Conservation (phyloP, 2,329 filamentous ascomycete genomes). For the Trichoderma lentiforme region DNA sequence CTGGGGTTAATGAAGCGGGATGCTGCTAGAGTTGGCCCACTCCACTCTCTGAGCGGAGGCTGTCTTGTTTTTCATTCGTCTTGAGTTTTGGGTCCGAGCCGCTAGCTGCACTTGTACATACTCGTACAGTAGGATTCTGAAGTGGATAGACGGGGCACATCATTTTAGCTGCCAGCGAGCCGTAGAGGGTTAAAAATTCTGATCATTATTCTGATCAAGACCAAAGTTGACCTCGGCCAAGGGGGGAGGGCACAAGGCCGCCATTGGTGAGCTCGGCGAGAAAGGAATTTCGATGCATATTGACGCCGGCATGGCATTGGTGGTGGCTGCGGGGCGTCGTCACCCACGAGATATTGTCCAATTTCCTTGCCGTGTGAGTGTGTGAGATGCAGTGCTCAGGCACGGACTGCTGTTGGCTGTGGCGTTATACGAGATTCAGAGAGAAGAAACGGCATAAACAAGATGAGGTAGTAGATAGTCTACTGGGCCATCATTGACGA, state of each 20-base stretch:
- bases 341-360: constrained; percentile 6
- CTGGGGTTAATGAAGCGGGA: constrained; percentile 14
- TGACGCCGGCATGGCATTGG: constrained; percentile 1
- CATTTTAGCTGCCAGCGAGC: not conserved
- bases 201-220: no score
- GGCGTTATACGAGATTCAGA: not conserved
- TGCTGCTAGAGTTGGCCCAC: constrained; percentile 9
- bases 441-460: not conserved
- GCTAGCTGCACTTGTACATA: not conserved
- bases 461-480: not conserved
- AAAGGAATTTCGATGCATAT: not conserved
- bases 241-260: not conserved
- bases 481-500: not conserved
- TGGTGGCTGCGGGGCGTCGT: constrained; percentile 6
- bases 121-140: not conserved
- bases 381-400: not conserved
- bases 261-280: not conserved
- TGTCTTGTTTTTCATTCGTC: not conserved
- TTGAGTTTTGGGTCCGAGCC: not conserved
- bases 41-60: not conserved
- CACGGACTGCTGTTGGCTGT: not conserved
- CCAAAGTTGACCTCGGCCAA: not conserved
- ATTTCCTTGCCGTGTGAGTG: not conserved
- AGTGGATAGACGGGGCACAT: not conserved
- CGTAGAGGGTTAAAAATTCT: not conserved